A percentile compares a stretch with the other conserved stretches of the same genome.
These are phyloP conservation scores for Exophiala lecanii-corni DNA, from an alignment of 2,329 filamentous ascomycete species.

Conservation along the genomic window DNA sequence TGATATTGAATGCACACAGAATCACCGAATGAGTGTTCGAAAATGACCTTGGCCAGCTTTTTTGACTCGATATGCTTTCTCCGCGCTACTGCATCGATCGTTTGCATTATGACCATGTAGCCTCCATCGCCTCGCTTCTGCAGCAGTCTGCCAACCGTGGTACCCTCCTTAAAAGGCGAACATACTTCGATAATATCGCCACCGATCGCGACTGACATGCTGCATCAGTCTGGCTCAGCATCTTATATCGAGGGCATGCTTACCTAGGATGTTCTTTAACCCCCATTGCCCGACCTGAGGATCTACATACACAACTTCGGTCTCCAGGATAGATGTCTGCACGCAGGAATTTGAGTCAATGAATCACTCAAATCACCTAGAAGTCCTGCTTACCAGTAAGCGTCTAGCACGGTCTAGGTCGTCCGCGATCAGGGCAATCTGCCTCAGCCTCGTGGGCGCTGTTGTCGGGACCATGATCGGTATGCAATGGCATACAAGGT, in stretches of 20 bases:
- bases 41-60: slow-evolving; percentile 36
- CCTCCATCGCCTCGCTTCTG: slow-evolving; percentile 42
- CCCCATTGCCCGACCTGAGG: slow-evolving; percentile 37
- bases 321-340: slow-evolving; percentile 34
- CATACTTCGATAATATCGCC: slow-evolving; percentile 41
- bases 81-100: slow-evolving; percentile 35
- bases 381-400: slow-evolving; percentile 19
- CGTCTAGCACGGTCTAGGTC: slow-evolving; percentile 25
- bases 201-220: slow-evolving; percentile 36
- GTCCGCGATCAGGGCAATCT: slow-evolving; percentile 27
- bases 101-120: slow-evolving; percentile 49
- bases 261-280: slow-evolving; percentile 38
- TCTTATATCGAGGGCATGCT: not conserved
- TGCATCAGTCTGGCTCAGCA: not conserved
- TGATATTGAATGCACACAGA: slow-evolving; percentile 41
- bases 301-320: slow-evolving; percentile 38
- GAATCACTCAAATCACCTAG: not conserved
- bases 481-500: not conserved
- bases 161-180: slow-evolving; percentile 35
- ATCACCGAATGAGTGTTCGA: slow-evolving; percentile 30
- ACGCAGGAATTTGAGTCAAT: not conserved
- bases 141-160: slow-evolving; percentile 40
- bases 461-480: too few relatives aligned
- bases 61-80: slow-evolving; percentile 36
- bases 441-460: slow-evolving; percentile 26